phyloP scores from a whole-genome alignment of 768 basidiomycete species.

The Hydnum rufescens region DNA sequence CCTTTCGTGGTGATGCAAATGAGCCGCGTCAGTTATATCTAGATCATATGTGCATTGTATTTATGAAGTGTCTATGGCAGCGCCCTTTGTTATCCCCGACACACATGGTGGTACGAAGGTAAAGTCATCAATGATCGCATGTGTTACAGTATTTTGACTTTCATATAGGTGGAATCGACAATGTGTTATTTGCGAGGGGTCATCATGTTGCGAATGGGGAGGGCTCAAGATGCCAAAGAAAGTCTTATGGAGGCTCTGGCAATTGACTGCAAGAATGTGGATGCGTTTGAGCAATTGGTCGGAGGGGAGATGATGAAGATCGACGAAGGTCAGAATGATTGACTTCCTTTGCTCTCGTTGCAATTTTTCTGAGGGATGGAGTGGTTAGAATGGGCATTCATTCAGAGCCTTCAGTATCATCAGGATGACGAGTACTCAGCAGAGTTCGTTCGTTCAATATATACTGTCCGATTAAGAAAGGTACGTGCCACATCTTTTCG shows the following conservation, averaged over 20 bases:
- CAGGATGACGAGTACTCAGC: constrained; percentile 78
- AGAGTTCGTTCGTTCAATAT: constrained; percentile 81
- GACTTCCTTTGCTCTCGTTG: constrained; percentile 5
- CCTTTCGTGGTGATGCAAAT: constrained; percentile 34
- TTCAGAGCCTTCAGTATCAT: constrained; percentile 62
- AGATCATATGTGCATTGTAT: constrained; percentile 1
- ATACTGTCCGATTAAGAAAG: constrained; percentile 79
- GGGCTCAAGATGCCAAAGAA: constrained; percentile 76
- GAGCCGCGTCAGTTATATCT: constrained; percentile 27
- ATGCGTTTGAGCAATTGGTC: constrained; percentile 78
- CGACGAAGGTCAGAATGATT: constrained; percentile 49
- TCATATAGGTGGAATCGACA: constrained; percentile 71
- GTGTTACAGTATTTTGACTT: neutral
- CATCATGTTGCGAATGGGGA: constrained; percentile 84
- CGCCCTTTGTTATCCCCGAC: constrained; percentile 45
- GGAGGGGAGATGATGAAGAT: constrained; percentile 91
- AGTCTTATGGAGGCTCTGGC: constrained; percentile 92
- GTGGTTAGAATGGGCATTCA: constrained; percentile 80
- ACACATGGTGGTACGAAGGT: constrained; percentile 93
- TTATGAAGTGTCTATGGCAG: constrained; percentile 31
- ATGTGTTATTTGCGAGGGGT: constrained; percentile 90
- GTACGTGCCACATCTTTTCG: constrained; percentile 13
- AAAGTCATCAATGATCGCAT: constrained; percentile 7
- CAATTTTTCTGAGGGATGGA: neutral
- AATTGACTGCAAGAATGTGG: constrained; percentile 92